These are phyloP conservation scores for Aspergillus sp. DNA, from an alignment of 2,329 filamentous ascomycete species.

Conservation along the genomic window DNA sequence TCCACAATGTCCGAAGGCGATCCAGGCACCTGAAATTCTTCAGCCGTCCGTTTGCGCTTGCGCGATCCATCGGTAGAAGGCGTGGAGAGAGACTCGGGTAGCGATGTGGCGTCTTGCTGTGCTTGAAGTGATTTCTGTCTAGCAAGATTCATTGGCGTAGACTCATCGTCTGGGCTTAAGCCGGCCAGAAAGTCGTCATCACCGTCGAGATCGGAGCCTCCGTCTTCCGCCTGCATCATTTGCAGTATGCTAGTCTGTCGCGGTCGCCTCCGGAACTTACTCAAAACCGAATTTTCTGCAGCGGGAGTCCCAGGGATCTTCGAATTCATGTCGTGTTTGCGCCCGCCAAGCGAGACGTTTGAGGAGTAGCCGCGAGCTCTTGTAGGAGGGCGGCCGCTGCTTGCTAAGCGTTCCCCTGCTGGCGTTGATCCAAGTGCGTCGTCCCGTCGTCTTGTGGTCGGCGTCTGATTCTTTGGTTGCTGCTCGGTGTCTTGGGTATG, in stretches of 20 bases:
- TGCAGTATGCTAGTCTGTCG: constrained; percentile 38
- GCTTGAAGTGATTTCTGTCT: constrained; percentile 23
- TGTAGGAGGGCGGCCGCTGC: constrained; percentile 26
- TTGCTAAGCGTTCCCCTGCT: constrained; percentile 20
- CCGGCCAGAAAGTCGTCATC: constrained; percentile 34
- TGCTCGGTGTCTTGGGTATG: constrained; percentile 11
- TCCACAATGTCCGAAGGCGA: constrained; percentile 13
- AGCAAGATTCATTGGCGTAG: constrained; percentile 32
- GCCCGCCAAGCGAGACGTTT: constrained; percentile 28
- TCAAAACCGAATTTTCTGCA: constrained; percentile 35
- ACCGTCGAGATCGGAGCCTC: constrained; percentile 25
- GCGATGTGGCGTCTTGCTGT: constrained; percentile 13
- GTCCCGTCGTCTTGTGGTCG: constrained; percentile 21
- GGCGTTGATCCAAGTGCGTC: constrained; percentile 28
- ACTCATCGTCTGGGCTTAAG: constrained; percentile 37
- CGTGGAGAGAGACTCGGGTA: constrained; percentile 14
- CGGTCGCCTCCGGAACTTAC: constrained; percentile 35
- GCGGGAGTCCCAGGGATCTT: constrained; percentile 32
- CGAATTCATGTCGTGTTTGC: constrained; percentile 26
- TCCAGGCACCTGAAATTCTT: constrained; percentile 20
- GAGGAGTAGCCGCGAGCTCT: constrained; percentile 32
- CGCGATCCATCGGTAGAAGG: constrained; percentile 21
- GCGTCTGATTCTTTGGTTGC: constrained; percentile 21
- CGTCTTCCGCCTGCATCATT: constrained; percentile 34
- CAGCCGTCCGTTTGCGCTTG: constrained; percentile 28